Base-by-base conservation (phyloP, 352 stramenopile species). In the Globisporangium sylvaticum region DNA sequence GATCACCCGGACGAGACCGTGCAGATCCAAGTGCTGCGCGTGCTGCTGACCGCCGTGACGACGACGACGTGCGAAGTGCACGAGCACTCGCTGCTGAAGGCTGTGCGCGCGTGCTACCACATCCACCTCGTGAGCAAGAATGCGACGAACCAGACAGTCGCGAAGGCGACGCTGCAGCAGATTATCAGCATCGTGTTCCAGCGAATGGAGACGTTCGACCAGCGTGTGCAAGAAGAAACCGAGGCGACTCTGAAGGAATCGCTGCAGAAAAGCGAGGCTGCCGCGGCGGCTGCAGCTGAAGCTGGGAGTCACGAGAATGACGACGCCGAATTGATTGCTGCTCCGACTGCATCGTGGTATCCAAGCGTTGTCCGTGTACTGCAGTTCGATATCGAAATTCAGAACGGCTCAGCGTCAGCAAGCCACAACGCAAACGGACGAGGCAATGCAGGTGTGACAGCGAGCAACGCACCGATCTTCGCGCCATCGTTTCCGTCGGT, bases 111-210 rank as follows among this genome's bases (percentile, higher is more conserved):
- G 1, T 95, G 96, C 64, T 99, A 98, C 75, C 96, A 99, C 66
- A 95, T 99, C 39, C 97, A 98, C 67, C 76, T 99, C 25, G 85
- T 96, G 63, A 91, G 87, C 62, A 90, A 95, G 60, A 98, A 88
- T 59, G 74, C 76, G 24, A 94, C 96, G 7, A 99, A 99, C 75
- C 92, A 98, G 66, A 99, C 91, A 5, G 98, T 98, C 4, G 97
- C 97, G n/a, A 97, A 98, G 75, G 97, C 97, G 34, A 97, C 95
- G 46, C 79, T 99, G 42, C 96, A 98, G 77, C 97, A 99, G 75
- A 96, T 99, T 68, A 92, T 98, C 15, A 95, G 80, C 31, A 95
- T 98, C 57, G 94, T 99, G 0, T 99, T 99, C 77, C 85, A 97
- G 69, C 77, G 97, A 58, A 98, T 99, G 95, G 97, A 99, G 77